phyloP scores from a whole-genome alignment of 225 moss, liverwort and hornwort genomes.

The Marchantia paleacea region DNA sequence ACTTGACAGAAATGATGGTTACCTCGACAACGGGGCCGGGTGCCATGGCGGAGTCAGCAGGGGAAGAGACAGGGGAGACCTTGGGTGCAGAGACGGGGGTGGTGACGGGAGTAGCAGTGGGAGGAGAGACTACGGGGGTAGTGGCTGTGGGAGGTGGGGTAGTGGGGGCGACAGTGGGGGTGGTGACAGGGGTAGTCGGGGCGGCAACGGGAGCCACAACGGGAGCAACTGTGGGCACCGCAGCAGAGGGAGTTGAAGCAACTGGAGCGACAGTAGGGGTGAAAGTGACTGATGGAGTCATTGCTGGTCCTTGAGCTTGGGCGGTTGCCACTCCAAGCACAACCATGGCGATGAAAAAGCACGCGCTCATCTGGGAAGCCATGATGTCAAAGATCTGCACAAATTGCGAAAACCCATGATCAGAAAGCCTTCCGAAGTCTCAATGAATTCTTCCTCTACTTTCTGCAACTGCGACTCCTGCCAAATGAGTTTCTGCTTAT shows the following conservation, averaged over 20 bases:
- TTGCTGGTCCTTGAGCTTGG: conserved; percentile 11
- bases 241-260: background rate
- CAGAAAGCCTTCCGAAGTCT: too few relatives aligned
- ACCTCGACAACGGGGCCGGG: background rate
- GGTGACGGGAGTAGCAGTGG: background rate
- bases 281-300: background rate
- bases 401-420: background rate
- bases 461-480: too few relatives aligned
- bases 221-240: conserved; percentile 19
- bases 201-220: background rate
- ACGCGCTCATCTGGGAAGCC: conserved; percentile 9
- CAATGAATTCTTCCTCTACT: too few relatives aligned
- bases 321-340: conserved; percentile 14
- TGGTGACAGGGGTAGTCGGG: background rate
- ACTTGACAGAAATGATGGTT: background rate
- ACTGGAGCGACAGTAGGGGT: conserved; percentile 1
- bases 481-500: too few relatives aligned
- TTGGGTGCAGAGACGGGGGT: background rate
- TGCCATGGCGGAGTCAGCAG: background rate
- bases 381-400: background rate
- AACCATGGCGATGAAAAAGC: conserved; percentile 21
- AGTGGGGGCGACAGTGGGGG: background rate
- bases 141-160: background rate
- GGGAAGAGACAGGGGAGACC: background rate
- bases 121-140: background rate